Evolutionary conservation across 1,139 yeast species (phyloP).

Genomic region (Taphrina pruni): DNA sequence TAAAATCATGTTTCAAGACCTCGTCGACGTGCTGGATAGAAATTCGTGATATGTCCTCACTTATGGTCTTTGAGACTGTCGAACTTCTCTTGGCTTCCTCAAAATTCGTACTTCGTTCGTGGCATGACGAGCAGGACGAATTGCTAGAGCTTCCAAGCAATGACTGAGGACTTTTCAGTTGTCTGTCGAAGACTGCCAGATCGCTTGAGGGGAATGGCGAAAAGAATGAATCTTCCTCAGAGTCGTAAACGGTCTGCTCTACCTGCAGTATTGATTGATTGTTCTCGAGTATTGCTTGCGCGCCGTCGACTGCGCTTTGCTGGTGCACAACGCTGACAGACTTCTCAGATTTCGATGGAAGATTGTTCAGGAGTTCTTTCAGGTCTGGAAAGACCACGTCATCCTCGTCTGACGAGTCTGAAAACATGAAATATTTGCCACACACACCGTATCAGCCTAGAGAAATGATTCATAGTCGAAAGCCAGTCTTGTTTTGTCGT

Average conservation of each 20-base stretch:
- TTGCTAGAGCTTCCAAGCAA: no score
- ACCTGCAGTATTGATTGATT: neutral
- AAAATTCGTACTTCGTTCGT: no score
- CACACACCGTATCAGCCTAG: no score
- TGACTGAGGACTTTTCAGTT: neutral
- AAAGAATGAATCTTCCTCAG: conserved; percentile 1
- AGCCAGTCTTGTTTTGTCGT: conserved; percentile 9
- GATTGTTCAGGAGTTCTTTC: neutral
- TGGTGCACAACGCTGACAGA: neutral
- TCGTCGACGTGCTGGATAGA: no score
- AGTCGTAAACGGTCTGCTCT: neutral
- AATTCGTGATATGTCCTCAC: no score
- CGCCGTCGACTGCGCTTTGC: neutral
- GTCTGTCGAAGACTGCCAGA: no score
- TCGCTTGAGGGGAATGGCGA: neutral
- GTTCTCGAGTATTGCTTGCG: neutral
- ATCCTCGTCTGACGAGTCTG: conserved; percentile 13
- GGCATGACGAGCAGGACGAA: no score
- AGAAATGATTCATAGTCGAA: no score
- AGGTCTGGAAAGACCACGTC: conserved; percentile 9
- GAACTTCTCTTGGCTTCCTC: no score
- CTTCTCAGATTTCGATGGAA: neutral
- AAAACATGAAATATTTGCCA: neutral
- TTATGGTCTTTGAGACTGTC: no score
- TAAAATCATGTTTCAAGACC: no score